Conservation (phyloP, 78 protist genomes). For the Dictyostelium purpureum region DNA sequence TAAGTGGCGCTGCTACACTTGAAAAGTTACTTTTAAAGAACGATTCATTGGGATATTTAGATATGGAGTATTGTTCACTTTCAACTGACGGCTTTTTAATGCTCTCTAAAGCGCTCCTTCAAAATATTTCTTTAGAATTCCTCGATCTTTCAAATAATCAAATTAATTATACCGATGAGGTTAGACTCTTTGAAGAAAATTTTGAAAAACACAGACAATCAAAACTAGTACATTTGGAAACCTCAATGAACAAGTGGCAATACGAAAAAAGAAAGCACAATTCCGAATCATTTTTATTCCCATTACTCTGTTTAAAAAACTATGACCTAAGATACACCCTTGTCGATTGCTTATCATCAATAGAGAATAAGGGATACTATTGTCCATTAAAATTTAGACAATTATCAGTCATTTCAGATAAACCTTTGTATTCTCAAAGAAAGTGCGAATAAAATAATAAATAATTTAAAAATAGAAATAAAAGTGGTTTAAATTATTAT, state of each 20-base stretch:
- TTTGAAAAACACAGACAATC: background rate
- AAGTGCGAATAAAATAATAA: background rate
- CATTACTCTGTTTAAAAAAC: background rate
- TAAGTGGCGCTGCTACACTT: background rate
- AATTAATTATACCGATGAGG: background rate
- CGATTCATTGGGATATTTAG: conserved; percentile 11
- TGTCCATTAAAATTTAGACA: background rate
- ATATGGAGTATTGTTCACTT: conserved; percentile 38
- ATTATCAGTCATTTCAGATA: too few species aligned
- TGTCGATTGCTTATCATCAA: background rate
- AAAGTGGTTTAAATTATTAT: background rate
- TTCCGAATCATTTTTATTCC: background rate
- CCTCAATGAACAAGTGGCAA: background rate
- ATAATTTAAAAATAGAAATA: background rate
- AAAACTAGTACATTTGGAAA: background rate
- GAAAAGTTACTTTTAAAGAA: background rate
- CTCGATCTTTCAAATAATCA: conserved; percentile 29
- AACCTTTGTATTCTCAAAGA: too few species aligned
- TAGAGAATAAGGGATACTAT: background rate
- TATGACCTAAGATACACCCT: background rate
- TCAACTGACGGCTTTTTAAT: conserved; percentile 30
- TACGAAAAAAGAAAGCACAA: background rate
- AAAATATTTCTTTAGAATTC: conserved; percentile 6
- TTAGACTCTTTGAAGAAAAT: background rate
- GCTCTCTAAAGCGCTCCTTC: background rate